Base-by-base conservation (phyloP, 75 land plant genomes). In the Sequoiadendron giganteum region DNA sequence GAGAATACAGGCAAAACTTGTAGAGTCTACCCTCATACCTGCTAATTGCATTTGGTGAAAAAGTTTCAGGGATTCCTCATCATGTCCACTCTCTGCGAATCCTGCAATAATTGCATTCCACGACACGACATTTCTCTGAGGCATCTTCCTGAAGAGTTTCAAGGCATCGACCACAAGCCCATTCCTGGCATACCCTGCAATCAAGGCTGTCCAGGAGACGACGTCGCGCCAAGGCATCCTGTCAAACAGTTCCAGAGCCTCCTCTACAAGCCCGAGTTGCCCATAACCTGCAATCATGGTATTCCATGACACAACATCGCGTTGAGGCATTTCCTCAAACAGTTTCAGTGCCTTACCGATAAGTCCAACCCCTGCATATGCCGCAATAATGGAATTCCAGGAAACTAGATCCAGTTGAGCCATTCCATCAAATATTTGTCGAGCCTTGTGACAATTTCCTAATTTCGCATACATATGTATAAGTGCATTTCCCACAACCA, bases 31-130 rank as follows among this genome's bases (percentile, higher is more conserved):
- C 72, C n/a, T 68, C 72, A 68, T 68, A 68, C 72, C 72, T 68
- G 72, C 72, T 28, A 1, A 68, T 68, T 68, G 72, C 94, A 95
- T 94, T 58, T 89, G n/a, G 21, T 45, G 25, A 77, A 95, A 92
- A 43, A 89, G 52, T 42, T 25, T 9, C 86, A 95, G 85, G 39
- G 97, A 93, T 54, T 92, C 92, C 13, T 87, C 85, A 61, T 87
- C 90, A 86, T 72, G 90, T 21, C 93, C 93, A 88, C 84, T 68
- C 21, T 92, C 86, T 38, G 91, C 93, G 52, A 88, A 89, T 72
- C 93, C 94, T 47, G 90, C 86, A 85, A 95, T 94, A 70, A 95
- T 85, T 25, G 94, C 88, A 48, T 93, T 94, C 95, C 95, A 95
- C 5, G 97, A 91, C 54, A 95, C 91, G 28, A 92, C 91, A 88